phyloP scores from a whole-genome alignment of 2,329 filamentous ascomycete species.

The Apiospora koreana region DNA sequence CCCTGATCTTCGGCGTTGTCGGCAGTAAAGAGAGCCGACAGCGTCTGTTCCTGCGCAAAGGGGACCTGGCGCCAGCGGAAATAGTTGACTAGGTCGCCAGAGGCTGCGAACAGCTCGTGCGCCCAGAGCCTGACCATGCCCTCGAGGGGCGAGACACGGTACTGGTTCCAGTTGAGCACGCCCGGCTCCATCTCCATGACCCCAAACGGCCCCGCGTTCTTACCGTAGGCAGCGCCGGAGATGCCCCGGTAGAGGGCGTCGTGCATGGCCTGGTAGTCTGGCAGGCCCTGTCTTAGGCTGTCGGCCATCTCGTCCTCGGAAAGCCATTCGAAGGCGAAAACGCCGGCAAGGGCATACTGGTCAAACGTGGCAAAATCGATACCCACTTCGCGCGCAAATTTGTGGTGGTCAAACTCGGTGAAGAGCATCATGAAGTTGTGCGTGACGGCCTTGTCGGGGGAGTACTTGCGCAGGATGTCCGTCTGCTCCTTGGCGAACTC shows the following conservation, averaged over 20 bases:
- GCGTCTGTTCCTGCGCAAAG: slow-evolving; percentile 26
- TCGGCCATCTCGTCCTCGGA: slow-evolving; percentile 20
- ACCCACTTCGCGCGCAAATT: slow-evolving; percentile 22
- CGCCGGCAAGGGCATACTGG: slow-evolving; percentile 21
- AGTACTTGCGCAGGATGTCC: slow-evolving; percentile 20
- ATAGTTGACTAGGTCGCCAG: slow-evolving; percentile 23
- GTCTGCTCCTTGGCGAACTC: slow-evolving; percentile 26
- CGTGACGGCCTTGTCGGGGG: slow-evolving; percentile 22
- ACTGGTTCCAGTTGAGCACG: slow-evolving; percentile 25
- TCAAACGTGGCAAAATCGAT: slow-evolving; percentile 24
- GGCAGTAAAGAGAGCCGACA: slow-evolving; percentile 22
- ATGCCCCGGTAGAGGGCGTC: slow-evolving; percentile 24
- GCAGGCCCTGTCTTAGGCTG: slow-evolving; percentile 22
- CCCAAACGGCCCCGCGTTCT: slow-evolving; percentile 20
- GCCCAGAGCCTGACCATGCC: slow-evolving; percentile 27
- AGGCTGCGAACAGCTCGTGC: slow-evolving; percentile 23
- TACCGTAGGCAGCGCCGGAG: slow-evolving; percentile 22
- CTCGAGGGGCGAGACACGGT: slow-evolving; percentile 20
- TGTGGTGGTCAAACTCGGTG: slow-evolving; percentile 25
- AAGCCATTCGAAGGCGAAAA: slow-evolving; percentile 17
- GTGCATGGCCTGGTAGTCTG: slow-evolving; percentile 23
- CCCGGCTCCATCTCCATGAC: slow-evolving; percentile 28
- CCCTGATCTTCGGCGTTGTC: slow-evolving; percentile 23
- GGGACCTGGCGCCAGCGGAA: slow-evolving; percentile 27
- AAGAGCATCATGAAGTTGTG: slow-evolving; percentile 23